Base-by-base conservation (phyloP, 345 rosid genomes). In the Salix arbutifolia region DNA sequence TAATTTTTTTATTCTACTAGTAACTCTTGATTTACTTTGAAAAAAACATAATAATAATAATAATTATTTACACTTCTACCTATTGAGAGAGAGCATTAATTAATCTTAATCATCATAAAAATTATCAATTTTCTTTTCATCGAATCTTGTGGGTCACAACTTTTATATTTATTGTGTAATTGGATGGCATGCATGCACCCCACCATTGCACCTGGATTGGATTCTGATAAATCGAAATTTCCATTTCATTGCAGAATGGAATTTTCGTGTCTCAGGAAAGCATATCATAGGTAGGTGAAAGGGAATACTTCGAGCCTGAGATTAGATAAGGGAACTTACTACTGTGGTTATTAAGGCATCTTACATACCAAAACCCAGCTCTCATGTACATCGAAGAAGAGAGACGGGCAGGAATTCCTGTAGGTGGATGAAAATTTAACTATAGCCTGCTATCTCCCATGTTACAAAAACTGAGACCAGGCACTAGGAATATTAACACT, bases 381-480 rank as follows among this genome's bases (percentile, higher is more conserved):
- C 81, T 85, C 74, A 85, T 88, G 81, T 86, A 83, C 89, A 87
- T 73, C 74, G 61, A 56, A 71, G 62, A 14, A 33, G 35, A 30
- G 31, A 21, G 50, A 66, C 48, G 28, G 35, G 67, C 71, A 75
- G 68, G 72, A 70, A 48, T 70, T 70, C 72, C 73, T 75, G 78
- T 75, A 83, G 65, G 30, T 25, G 3, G 58, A 64, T 30, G 26
- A 23, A 37, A 37, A 38, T 66, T 56, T 65, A 31, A 73, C 56
- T 61, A 48, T 66, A 69, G 69, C 84, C 81, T 50, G 85, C 53
- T 83, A 85, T 76, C 85, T 73, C 23, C 72, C 26, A 65, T 31
- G 69, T 56, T 16, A 67, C 79, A 79, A 85, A 87, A 89, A 81
- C 75, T 64, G 85, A 87, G 75, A 83, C 74, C 67, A 66, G 80